These are phyloP conservation scores for Lunularia cruciata DNA, from an alignment of 225 moss, liverwort and hornwort species.

Conservation along the genomic window DNA sequence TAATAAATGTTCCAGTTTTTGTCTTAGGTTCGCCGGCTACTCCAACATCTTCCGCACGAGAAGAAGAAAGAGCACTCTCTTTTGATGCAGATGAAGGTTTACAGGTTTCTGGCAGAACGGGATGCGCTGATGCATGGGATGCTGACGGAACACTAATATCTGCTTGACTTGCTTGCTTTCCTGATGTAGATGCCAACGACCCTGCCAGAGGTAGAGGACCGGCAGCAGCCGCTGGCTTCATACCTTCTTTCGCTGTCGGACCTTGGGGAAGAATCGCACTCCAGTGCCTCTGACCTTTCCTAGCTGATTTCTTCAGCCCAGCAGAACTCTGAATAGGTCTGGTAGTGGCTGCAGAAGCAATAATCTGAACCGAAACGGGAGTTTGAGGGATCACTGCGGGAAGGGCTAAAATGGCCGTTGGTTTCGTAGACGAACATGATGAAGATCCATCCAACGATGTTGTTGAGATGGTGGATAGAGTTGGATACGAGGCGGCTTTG, in stretches of 20 bases:
- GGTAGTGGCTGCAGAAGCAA: neutral
- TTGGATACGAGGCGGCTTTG: neutral
- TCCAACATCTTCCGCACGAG: neutral
- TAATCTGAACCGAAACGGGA: neutral
- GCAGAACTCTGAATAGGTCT: neutral
- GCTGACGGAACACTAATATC: neutral
- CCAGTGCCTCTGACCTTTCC: neutral
- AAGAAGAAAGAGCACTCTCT: neutral
- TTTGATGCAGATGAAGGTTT: neutral
- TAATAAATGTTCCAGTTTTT: neutral
- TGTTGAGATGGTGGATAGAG: too few relatives aligned
- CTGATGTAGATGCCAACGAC: neutral
- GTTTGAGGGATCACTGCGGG: neutral
- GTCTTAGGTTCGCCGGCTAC: neutral
- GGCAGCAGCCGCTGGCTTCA: neutral
- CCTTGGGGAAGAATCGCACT: neutral
- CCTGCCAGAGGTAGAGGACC: neutral
- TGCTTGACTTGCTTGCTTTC: neutral
- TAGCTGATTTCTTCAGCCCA: conserved; percentile 16
- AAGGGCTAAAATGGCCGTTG: neutral
- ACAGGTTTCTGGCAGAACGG: neutral
- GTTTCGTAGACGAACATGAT: neutral
- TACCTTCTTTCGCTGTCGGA: neutral
- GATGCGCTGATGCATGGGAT: neutral
- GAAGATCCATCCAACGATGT: too few relatives aligned